Conservation (phyloP, 2,329 filamentous ascomycete genomes). For the Simplicillium aogashimaense region DNA sequence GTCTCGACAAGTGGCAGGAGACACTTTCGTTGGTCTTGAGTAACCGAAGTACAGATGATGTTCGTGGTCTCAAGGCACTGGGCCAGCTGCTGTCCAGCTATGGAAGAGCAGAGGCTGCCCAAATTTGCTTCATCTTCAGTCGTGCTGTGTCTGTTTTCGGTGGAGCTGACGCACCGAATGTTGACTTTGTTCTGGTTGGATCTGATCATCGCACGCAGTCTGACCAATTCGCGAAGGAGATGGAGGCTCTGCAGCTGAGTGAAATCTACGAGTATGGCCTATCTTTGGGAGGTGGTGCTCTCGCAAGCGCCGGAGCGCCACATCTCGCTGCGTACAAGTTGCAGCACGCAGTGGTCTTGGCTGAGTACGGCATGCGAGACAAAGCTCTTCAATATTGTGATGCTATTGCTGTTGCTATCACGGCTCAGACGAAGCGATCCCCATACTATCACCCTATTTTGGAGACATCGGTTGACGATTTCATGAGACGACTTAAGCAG, state of each 20-base stretch:
- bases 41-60: conserved; percentile 77
- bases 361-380: conserved; percentile 70
- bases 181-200: conserved; percentile 75
- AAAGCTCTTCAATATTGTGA: conserved; percentile 92
- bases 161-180: conserved; percentile 70
- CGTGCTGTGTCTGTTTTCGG: conserved; percentile 61
- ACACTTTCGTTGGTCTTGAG: conserved; percentile 77
- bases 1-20: conserved; percentile 89
- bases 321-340: conserved; percentile 89
- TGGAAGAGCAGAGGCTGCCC: conserved; percentile 80
- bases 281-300: conserved; percentile 50
- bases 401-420: conserved; percentile 64
- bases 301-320: conserved; percentile 51
- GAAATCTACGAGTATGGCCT: conserved; percentile 91
- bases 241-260: conserved; percentile 84
- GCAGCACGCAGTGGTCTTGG: conserved; percentile 72
- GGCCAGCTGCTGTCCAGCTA: conserved; percentile 78
- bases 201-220: conserved; percentile 67
- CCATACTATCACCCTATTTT: conserved; percentile 75
- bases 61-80: conserved; percentile 65
- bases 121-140: conserved; percentile 88
- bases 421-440: conserved; percentile 71
- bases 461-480: conserved; percentile 69
- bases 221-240: conserved; percentile 65
- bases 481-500: conserved; percentile 73